phyloP scores from a whole-genome alignment of 768 basidiomycete species.

The Phylloporus scabripes region DNA sequence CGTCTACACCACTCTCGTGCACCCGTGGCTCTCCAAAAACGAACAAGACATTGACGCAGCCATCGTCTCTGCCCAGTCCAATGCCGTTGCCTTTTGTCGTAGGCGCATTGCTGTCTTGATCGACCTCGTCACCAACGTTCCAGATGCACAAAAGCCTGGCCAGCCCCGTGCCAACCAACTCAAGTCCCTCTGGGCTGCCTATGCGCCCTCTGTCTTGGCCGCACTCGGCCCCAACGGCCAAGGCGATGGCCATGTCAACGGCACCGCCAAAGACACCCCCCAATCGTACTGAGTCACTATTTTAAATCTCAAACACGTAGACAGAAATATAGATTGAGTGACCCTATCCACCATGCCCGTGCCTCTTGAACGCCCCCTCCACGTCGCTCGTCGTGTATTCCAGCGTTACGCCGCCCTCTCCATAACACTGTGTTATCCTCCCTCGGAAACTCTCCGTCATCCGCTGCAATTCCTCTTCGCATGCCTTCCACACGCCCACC shows the following conservation, averaged over 20 bases:
- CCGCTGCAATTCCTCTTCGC: slow-evolving; percentile 76
- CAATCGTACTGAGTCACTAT: slow-evolving; percentile 12
- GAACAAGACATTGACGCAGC: slow-evolving; percentile 57
- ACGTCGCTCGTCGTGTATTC: slow-evolving; percentile 76
- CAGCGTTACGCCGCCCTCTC: slow-evolving; percentile 60
- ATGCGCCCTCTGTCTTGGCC: slow-evolving; percentile 37
- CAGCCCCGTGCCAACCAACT: slow-evolving; percentile 23
- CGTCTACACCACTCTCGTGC: slow-evolving; percentile 54
- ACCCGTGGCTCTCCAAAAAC: slow-evolving; percentile 55
- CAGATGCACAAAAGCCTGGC: neutral
- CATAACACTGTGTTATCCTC: slow-evolving; percentile 75
- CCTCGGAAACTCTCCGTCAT: slow-evolving; percentile 65
- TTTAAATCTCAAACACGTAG: slow-evolving; percentile 9
- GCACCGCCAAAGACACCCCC: neutral
- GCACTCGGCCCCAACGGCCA: slow-evolving; percentile 18
- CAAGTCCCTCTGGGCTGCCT: slow-evolving; percentile 38
- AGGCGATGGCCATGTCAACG: slow-evolving; percentile 8
- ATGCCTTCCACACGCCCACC: slow-evolving; percentile 85
- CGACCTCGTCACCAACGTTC: slow-evolving; percentile 43
- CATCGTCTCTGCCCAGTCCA: slow-evolving; percentile 50
- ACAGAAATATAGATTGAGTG: slow-evolving; percentile 6
- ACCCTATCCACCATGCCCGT: slow-evolving; percentile 34
- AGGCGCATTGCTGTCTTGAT: slow-evolving; percentile 44
- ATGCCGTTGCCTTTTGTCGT: slow-evolving; percentile 51
- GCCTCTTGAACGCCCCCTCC: slow-evolving; percentile 70